Percentiles rank a stretch among this genome's conserved stretches.
phyloP scores from a whole-genome alignment of 2,329 filamentous ascomycete species.

The Sclerotinia nivalis region DNA sequence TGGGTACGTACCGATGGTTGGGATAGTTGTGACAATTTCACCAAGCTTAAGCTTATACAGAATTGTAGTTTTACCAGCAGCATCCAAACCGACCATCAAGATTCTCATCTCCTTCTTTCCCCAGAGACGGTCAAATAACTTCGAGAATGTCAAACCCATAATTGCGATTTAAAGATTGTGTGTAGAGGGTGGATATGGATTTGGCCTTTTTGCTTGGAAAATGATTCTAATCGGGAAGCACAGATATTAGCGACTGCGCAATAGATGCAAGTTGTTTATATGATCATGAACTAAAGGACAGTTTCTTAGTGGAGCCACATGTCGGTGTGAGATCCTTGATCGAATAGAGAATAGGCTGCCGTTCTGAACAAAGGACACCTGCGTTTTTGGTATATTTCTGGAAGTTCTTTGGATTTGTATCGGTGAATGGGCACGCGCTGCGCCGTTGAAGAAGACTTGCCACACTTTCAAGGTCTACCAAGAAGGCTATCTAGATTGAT shows the following conservation, averaged over 20 bases:
- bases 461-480: constrained; percentile 18
- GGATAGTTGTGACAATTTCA: constrained; percentile 98
- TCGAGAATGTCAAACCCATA: constrained; percentile 98
- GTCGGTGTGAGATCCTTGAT: constrained; percentile 26
- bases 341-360: constrained; percentile 33
- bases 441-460: constrained; percentile 23
- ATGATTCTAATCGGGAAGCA: constrained; percentile 27
- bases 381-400: constrained; percentile 5
- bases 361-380: constrained; percentile 26
- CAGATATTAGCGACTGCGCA: constrained; percentile 27
- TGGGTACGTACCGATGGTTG: constrained; percentile 80
- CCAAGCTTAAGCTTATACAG: constrained; percentile 99
- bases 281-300: constrained; percentile 32
- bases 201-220: constrained; percentile 37
- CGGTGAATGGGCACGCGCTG: constrained; percentile 20
- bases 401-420: constrained; percentile 22
- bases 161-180: constrained; percentile 55
- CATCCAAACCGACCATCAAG: constrained; percentile 99
- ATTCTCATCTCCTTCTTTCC: constrained; percentile 99
- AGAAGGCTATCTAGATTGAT: constrained; percentile 3
- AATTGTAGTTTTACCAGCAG: constrained; percentile 99
- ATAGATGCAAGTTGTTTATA: constrained; percentile 29
- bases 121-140: constrained; percentile 94
- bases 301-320: constrained; percentile 29
- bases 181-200: constrained; percentile 40